phyloP scores from a whole-genome alignment of 2,329 filamentous ascomycete species.

The Chrysosphaeria jannelii region DNA sequence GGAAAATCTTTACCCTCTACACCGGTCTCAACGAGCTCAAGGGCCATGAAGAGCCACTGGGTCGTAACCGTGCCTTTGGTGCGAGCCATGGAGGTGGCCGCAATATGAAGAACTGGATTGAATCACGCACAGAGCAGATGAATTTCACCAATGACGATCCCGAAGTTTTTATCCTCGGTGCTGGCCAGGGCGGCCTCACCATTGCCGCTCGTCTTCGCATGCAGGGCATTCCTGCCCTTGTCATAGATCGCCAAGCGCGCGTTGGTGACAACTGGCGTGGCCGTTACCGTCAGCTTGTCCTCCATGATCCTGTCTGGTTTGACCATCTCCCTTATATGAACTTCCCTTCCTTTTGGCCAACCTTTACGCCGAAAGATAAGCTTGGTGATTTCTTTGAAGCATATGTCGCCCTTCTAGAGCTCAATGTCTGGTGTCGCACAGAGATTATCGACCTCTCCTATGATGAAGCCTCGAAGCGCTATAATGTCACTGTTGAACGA shows the following conservation, averaged over 20 bases:
- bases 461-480: constrained; percentile 17
- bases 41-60: constrained; percentile 19
- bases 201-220: constrained; percentile 26
- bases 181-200: constrained; percentile 28
- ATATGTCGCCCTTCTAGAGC: constrained; percentile 32
- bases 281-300: constrained; percentile 31
- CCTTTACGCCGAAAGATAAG: constrained; percentile 45
- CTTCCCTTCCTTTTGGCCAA: constrained; percentile 34
- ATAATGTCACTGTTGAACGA: constrained; percentile 24
- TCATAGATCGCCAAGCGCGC: constrained; percentile 25
- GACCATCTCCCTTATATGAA: constrained; percentile 30
- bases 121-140: constrained; percentile 16
- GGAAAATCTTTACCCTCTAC: constrained; percentile 34
- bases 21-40: constrained; percentile 24
- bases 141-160: constrained; percentile 22
- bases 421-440: constrained; percentile 33
- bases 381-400: constrained; percentile 36
- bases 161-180: constrained; percentile 25
- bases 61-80: constrained; percentile 19
- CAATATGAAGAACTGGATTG: constrained; percentile 27
- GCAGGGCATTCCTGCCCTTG: constrained; percentile 20
- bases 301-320: constrained; percentile 35
- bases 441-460: constrained; percentile 17
- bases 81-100: constrained; percentile 21
- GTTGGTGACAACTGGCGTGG: constrained; percentile 34